Base-by-base conservation (phyloP, 371 early-diverging fungal species). In the Mucor irregularis region DNA sequence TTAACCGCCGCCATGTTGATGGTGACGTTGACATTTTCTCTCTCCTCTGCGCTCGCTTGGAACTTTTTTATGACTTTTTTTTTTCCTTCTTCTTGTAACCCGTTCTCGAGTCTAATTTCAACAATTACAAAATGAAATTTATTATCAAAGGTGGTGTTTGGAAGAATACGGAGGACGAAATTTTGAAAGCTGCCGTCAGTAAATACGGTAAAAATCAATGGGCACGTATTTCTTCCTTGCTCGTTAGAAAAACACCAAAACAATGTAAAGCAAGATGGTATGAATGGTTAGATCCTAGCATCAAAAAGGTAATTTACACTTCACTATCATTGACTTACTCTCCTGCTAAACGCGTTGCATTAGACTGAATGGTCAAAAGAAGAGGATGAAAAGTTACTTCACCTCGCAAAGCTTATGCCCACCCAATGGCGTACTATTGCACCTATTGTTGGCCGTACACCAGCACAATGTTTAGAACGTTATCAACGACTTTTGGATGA, bases 221-320 rank as follows among this genome's bases (percentile, higher is more conserved):
- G 99, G 93, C 97, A 0, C 91, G 98, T 64, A 97, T 98, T 51
- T 94, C 97, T 19, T 97, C 98, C 4, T 83, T 98, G 33, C 78
- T 98, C 13, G 93, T 92, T 17, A 74, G 97, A 59, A 97, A 97
- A 64, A 91, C 96, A 25, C 96, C 97, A 26, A 97, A 95, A 71
- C 97, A 98, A 73, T 97, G 98, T 78, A 98, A 98, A 82, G 96
- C 98, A 4, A 83, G 99, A 66, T 98, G 99, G 99, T 95, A 86
- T 70, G 99, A 98, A 80, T 98, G 98, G 98, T 82, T 98, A 30
- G 98, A 97, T 79, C 97, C 98, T 14, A 88, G 92, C 49, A 97
- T 98, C 75, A 97, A 95, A 69, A 97, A 97, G 81, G 85, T 88
- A 78, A 6, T 8, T 28, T 37, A 3, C 13, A 24, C 31, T 13